These are phyloP conservation scores for Neurospora sp. DNA, from an alignment of 495 filamentous ascomycete genomes.

Conservation along the genomic window DNA sequence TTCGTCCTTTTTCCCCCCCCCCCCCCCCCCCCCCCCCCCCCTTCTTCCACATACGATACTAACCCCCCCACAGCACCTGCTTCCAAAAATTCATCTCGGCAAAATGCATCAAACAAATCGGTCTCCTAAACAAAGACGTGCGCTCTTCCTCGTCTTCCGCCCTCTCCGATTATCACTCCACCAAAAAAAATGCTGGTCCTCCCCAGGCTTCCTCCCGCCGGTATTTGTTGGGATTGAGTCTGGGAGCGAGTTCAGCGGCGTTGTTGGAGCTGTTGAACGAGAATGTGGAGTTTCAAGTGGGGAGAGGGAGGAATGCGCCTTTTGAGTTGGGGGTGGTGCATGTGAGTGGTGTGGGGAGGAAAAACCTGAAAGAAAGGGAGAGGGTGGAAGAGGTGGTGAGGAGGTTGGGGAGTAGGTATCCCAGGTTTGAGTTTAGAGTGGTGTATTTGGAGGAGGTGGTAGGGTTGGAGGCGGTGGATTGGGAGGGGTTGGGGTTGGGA, in stretches of 20 bases:
- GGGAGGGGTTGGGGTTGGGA: slow-evolving; percentile 6
- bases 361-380: neutral
- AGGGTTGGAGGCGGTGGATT: slow-evolving; percentile 26
- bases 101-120: slow-evolving; percentile 74
- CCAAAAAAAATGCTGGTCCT: slow-evolving; percentile 12
- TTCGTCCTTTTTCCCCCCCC: neutral
- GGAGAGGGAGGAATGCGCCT: slow-evolving; percentile 42
- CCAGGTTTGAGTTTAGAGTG: slow-evolving; percentile 44
- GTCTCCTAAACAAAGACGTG: slow-evolving; percentile 35
- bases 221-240: slow-evolving; percentile 70
- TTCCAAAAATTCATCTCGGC: slow-evolving; percentile 63
- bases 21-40: too few relatives aligned
- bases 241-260: slow-evolving; percentile 71
- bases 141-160: slow-evolving; percentile 32
- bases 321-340: slow-evolving; percentile 60
- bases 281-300: slow-evolving; percentile 51
- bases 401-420: slow-evolving; percentile 38
- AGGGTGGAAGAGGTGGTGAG: slow-evolving; percentile 1
- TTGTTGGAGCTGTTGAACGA: slow-evolving; percentile 65
- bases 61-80: slow-evolving; percentile 35
- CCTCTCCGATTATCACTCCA: slow-evolving; percentile 12
- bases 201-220: slow-evolving; percentile 28
- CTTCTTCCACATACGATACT: neutral
- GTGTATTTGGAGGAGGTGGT: slow-evolving; percentile 51
- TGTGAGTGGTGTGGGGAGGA: slow-evolving; percentile 23